Conservation (phyloP, 345 rosid species). For the Camelina sativa region DNA sequence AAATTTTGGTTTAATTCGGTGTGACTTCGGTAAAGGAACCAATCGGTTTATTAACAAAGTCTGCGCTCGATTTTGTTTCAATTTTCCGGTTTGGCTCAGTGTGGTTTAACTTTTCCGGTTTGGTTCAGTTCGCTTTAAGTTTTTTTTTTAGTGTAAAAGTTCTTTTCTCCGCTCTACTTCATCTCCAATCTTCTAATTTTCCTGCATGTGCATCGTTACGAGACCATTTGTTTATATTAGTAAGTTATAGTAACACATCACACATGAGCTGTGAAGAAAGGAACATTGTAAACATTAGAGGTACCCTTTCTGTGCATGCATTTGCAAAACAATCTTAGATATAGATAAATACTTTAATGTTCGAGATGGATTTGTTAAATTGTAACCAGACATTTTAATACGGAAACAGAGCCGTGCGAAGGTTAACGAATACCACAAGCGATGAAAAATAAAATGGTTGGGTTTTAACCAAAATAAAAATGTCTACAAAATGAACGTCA, state of each 20-base stretch:
- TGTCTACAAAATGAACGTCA: no score
- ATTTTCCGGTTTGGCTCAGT: neutral
- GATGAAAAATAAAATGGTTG: no score
- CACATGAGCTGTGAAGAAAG: neutral
- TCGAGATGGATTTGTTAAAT: neutral
- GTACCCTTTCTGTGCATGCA: neutral
- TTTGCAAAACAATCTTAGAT: neutral
- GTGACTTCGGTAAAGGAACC: no score
- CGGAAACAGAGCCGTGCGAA: no score
- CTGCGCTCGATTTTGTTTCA: neutral
- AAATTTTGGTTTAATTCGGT: neutral
- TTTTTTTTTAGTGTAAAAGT: no score
- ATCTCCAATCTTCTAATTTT: neutral
- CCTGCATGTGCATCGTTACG: neutral
- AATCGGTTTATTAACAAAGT: neutral
- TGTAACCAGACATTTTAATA: neutral
- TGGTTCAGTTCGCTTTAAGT: no score
- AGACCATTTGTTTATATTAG: neutral
- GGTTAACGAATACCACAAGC: no score
- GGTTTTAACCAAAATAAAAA: no score
- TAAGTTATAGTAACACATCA: no score
- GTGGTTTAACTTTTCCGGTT: neutral
- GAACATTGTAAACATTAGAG: neutral
- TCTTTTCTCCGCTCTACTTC: no score
- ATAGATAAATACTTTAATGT: neutral